Conservation (phyloP, 2,329 filamentous ascomycete genomes). For the Ophiostoma novo-ulmi region DNA sequence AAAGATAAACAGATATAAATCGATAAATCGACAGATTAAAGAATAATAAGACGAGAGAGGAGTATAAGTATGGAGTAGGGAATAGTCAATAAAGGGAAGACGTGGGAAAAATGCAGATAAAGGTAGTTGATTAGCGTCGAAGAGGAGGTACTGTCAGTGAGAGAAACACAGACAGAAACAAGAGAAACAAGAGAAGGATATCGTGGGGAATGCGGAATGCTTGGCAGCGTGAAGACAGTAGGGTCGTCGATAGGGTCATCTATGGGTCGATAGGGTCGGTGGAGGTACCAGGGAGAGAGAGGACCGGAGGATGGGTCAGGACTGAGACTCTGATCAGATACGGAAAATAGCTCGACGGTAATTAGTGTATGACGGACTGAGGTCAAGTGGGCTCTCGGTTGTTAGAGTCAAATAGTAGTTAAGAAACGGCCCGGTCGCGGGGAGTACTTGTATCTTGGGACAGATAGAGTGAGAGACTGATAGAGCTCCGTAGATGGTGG, state of each 20-base stretch:
- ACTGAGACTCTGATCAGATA: constrained; percentile 2
- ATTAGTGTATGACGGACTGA: not conserved
- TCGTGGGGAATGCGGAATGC: constrained; percentile 11
- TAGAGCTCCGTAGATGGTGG: not conserved
- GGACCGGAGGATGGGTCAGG: constrained; percentile 5
- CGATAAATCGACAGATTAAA: constrained; percentile 4
- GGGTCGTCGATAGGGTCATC: constrained; percentile 8
- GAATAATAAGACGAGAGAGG: not conserved
- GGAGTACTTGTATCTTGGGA: not conserved
- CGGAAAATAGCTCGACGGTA: constrained; percentile 6
- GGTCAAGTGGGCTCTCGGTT: constrained; percentile 5
- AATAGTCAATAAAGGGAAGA: not conserved
- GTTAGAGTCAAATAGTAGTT: not conserved
- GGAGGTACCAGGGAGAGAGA: constrained; percentile 7
- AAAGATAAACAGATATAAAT: not conserved
- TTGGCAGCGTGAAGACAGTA: constrained; percentile 8
- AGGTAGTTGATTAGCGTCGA: constrained; percentile 5
- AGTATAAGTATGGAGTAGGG: not conserved
- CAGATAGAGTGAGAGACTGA: not conserved
- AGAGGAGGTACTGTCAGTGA: not conserved
- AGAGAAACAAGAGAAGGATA: constrained; percentile 7
- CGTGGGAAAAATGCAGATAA: constrained; percentile 11
- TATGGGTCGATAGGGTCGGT: constrained; percentile 7
- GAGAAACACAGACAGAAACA: not conserved
- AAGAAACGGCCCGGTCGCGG: not conserved